phyloP scores from a whole-genome alignment of 805 yeast species.

The Candida maris region DNA sequence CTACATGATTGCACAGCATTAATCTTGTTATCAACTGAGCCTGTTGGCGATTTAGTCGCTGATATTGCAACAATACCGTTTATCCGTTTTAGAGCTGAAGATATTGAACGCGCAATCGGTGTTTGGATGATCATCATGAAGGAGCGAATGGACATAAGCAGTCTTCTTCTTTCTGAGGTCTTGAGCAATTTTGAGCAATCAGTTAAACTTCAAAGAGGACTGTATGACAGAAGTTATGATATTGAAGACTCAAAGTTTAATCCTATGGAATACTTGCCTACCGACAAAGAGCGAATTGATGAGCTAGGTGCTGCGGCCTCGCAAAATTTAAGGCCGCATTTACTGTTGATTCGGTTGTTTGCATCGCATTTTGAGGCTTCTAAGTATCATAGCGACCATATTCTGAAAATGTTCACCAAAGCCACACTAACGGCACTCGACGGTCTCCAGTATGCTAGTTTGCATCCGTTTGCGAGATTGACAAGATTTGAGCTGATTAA shows the following conservation, averaged over 20 bases:
- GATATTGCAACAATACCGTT: slow-evolving; percentile 71
- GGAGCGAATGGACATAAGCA: slow-evolving; percentile 56
- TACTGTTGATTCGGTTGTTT: slow-evolving; percentile 62
- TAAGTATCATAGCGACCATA: slow-evolving; percentile 63
- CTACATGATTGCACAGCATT: slow-evolving; percentile 41
- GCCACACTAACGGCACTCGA: slow-evolving; percentile 54
- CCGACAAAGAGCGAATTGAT: slow-evolving; percentile 58
- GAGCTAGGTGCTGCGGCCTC: slow-evolving; percentile 48
- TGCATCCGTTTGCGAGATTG: slow-evolving; percentile 78
- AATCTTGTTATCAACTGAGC: slow-evolving; percentile 35
- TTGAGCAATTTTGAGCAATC: slow-evolving; percentile 66
- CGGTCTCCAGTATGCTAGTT: slow-evolving; percentile 54
- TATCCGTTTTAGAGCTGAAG: slow-evolving; percentile 51
- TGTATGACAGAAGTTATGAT: slow-evolving; percentile 59
- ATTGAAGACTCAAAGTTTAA: slow-evolving; percentile 55
- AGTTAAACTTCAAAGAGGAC: slow-evolving; percentile 55
- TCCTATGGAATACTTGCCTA: slow-evolving; percentile 87
- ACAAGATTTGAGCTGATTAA: slow-evolving; percentile 69
- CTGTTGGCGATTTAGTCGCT: slow-evolving; percentile 45
- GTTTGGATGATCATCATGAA: slow-evolving; percentile 79
- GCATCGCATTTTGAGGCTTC: slow-evolving; percentile 79
- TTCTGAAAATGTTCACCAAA: slow-evolving; percentile 64
- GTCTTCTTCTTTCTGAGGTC: slow-evolving; percentile 64
- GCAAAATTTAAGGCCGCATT: slow-evolving; percentile 58
- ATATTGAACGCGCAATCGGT: slow-evolving; percentile 63